These are phyloP conservation scores for Bremia lactucae DNA, from an alignment of 352 stramenopile species.

Conservation along the genomic window DNA sequence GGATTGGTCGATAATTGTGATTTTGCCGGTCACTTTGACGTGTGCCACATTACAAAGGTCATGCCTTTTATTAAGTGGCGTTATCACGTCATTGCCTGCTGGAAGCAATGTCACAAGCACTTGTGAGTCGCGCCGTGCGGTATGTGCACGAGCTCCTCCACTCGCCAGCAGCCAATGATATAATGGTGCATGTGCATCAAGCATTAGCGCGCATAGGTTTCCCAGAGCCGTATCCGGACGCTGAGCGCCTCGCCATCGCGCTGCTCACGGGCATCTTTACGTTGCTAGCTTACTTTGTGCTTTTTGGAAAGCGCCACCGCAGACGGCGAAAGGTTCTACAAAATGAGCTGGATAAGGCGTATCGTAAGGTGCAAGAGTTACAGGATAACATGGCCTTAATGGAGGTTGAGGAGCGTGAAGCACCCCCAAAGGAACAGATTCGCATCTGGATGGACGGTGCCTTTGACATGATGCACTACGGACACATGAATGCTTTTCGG, in stretches of 20 bases:
- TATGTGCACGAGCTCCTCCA: slow-evolving; percentile 77
- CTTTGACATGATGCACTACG: slow-evolving; percentile 99
- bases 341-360: slow-evolving; percentile 62
- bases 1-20: slow-evolving; percentile 16
- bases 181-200: slow-evolving; percentile 61
- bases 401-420: slow-evolving; percentile 56
- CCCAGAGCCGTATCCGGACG: slow-evolving; percentile 78
- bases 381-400: slow-evolving; percentile 79
- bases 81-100: too few relatives aligned
- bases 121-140: slow-evolving; percentile 46
- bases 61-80: slow-evolving; percentile 3
- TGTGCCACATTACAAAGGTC: background rate
- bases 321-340: slow-evolving; percentile 56
- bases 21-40: background rate
- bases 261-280: slow-evolving; percentile 72
- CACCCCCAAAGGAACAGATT: slow-evolving; percentile 79
- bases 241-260: slow-evolving; percentile 74
- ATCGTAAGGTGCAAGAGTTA: slow-evolving; percentile 73
- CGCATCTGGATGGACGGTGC: slow-evolving; percentile 98
- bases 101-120: slow-evolving; percentile 39
- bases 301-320: slow-evolving; percentile 81
- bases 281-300: slow-evolving; percentile 78
- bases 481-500: slow-evolving; percentile 99
- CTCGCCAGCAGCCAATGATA: slow-evolving; percentile 50
- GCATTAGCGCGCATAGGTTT: slow-evolving; percentile 59